Conservation (phyloP, 2,329 filamentous ascomycete species). For the Fusarium globosum region DNA sequence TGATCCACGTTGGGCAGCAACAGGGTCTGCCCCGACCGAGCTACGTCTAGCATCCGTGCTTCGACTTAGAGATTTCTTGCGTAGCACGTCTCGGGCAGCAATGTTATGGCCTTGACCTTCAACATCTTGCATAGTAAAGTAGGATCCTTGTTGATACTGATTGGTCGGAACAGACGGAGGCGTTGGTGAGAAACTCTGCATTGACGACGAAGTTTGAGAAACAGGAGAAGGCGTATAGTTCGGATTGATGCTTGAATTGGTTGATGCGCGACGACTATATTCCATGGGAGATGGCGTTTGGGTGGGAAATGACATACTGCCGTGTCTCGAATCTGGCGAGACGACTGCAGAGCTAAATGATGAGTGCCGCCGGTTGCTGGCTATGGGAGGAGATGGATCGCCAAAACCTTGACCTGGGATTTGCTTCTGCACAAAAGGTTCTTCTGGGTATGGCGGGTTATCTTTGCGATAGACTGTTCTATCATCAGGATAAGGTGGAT, state of each 20-base stretch:
- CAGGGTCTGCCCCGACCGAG: slow-evolving; percentile 35
- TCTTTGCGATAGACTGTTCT: background rate
- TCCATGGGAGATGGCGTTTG: slow-evolving; percentile 49
- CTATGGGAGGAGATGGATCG: background rate
- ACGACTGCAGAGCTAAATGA: slow-evolving; percentile 41
- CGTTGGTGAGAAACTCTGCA: slow-evolving; percentile 29
- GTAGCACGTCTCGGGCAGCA: slow-evolving; percentile 38
- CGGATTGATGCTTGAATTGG: slow-evolving; percentile 31
- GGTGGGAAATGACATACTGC: slow-evolving; percentile 42
- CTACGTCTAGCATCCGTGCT: slow-evolving; percentile 37
- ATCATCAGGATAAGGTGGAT: slow-evolving; percentile 32
- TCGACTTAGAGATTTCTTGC: slow-evolving; percentile 38
- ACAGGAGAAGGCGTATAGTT: slow-evolving; percentile 42
- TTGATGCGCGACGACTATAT: slow-evolving; percentile 30
- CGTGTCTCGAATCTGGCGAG: slow-evolving; percentile 44
- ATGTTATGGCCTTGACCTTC: slow-evolving; percentile 38
- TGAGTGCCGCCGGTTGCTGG: slow-evolving; percentile 41
- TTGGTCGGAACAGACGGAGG: slow-evolving; percentile 25
- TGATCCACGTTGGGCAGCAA: slow-evolving; percentile 18
- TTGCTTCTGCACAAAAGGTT: slow-evolving; percentile 10
- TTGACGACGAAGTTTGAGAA: slow-evolving; percentile 34
- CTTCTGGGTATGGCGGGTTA: slow-evolving; percentile 26
- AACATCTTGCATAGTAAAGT: slow-evolving; percentile 31
- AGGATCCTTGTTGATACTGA: slow-evolving; percentile 33
- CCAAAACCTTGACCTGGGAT: background rate